Base-by-base conservation (phyloP, 371 early-diverging fungal genomes). In the Chytridium lagenaria region DNA sequence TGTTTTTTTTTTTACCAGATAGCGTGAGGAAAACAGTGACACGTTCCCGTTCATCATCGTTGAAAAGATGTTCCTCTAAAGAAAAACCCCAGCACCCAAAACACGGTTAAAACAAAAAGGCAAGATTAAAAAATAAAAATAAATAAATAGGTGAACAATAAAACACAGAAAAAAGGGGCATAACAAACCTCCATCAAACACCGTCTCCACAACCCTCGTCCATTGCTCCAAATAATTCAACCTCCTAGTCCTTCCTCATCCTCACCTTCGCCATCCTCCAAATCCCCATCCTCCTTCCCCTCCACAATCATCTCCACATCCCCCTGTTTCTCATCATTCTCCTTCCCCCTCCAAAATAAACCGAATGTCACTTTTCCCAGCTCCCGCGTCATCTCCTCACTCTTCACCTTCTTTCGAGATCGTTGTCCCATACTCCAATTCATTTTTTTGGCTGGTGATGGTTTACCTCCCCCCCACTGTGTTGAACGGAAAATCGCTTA, bases 21-120 rank as follows among this genome's bases (percentile, higher is more conserved):
- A 66, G n/a, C 28, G 44, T 40, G 40, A 26, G 3, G 44, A 66
- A 66, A 30, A 37, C 44, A 28, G 38, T 16, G 15, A 66, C 19
- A 3, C 5, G 15, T 2, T 2, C 19, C 49, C 19, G n/a, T 30
- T 66, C 40, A 23, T 66, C 66, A 23, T 44, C 28, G 44, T 37
- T 15, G 26, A 40, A 66, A 22, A 66, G 44, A 30, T 66, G 38
- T 19, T 44, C 49, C 66, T 66, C 66, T 61, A 55, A 30, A 55
- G 26, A 55, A 55, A 55, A 19, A 44, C 10, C 30, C 26, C 7
- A 55, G 23, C 7, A 55, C 22, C 57, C 7, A 10, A 55, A 10
- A 26, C 57, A 55, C 10, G 26, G 57, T 16, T 5, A 55, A 55
- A 30, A 30, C 15, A 26, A 26, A 26, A 30, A 55, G 23, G 10